phyloP scores from a whole-genome alignment of 805 yeast species.

The Yarrowia sp. region DNA sequence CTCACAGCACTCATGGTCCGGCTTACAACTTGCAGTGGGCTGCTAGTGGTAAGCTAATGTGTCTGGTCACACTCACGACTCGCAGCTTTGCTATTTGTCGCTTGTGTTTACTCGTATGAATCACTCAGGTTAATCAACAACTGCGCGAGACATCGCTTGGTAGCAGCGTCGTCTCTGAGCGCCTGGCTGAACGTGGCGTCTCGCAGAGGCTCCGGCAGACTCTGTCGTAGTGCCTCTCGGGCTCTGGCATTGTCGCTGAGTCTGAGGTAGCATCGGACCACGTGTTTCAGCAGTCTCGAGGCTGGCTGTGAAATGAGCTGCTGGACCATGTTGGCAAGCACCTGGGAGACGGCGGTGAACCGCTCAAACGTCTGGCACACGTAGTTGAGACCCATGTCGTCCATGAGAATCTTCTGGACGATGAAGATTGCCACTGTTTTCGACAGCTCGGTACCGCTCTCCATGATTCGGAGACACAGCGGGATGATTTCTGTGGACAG shows the following conservation, averaged over 20 bases:
- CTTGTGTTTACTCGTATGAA: constrained; percentile 31
- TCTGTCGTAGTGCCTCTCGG: constrained; percentile 74
- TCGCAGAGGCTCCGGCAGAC: constrained; percentile 80
- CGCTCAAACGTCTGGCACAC: constrained; percentile 94
- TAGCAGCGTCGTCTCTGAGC: constrained; percentile 80
- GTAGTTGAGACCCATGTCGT: constrained; percentile 85
- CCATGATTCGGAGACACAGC: constrained; percentile 90
- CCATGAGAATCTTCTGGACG: constrained; percentile 85
- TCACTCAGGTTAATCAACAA: constrained; percentile 64
- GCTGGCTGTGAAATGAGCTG: constrained; percentile 75
- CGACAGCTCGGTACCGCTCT: constrained; percentile 85
- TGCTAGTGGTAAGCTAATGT: too few species aligned
- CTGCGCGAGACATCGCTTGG: constrained; percentile 83
- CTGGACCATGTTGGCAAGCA: constrained; percentile 80
- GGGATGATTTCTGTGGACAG: constrained; percentile 97
- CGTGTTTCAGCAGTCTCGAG: constrained; percentile 84
- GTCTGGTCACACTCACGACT: not conserved
- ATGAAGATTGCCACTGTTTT: constrained; percentile 97
- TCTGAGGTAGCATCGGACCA: constrained; percentile 88
- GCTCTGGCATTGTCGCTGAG: constrained; percentile 89
- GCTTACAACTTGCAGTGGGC: too few species aligned
- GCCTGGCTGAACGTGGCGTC: constrained; percentile 80
- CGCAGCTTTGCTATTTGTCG: not conserved
- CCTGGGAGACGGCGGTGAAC: constrained; percentile 89
- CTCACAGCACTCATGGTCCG: too few species aligned